Percentiles rank a stretch among this genome's conserved stretches.
Conservation (phyloP, 352 stramenopile genomes). For the Pythium grandisporangium region DNA sequence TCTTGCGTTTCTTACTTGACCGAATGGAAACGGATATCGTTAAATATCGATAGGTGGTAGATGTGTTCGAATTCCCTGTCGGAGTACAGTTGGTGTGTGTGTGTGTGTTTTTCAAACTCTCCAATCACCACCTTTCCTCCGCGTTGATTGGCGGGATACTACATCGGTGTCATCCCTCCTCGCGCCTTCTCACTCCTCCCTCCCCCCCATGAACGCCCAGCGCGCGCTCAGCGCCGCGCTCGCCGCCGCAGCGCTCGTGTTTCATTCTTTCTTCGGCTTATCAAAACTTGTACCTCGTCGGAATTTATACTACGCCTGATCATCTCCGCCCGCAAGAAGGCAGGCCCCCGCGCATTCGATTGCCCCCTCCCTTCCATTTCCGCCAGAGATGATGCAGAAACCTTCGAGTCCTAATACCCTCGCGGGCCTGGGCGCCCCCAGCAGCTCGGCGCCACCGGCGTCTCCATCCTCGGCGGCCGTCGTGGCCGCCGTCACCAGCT, state of each 20-base stretch:
- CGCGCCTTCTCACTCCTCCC: background rate
- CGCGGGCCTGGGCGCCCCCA: background rate
- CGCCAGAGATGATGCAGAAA: constrained; percentile 38
- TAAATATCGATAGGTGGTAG: too few relatives aligned
- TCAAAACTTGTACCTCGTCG: constrained; percentile 47
- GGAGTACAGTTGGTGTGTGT: too few relatives aligned
- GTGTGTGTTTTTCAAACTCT: constrained; percentile 6
- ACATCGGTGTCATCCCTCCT: constrained; percentile 1
- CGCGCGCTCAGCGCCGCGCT: background rate
- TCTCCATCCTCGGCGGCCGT: background rate
- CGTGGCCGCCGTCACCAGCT: constrained; percentile 13
- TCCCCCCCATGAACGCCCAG: background rate
- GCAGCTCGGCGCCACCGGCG: too few relatives aligned
- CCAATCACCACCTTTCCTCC: constrained; percentile 2
- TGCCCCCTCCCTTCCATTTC: background rate
- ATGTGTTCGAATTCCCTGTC: too few relatives aligned
- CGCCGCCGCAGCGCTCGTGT: background rate
- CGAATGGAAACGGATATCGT: too few relatives aligned
- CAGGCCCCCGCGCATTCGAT: too few relatives aligned
- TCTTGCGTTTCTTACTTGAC: too few relatives aligned
- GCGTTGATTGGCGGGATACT: constrained; percentile 12
- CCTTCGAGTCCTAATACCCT: constrained; percentile 80
- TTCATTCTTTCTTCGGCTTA: constrained; percentile 1
- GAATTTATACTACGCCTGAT: constrained; percentile 36
- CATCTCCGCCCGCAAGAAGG: background rate